Evolutionary conservation across 2,329 filamentous ascomycete species (phyloP), one percentile per base, ranked within the genome.

Genomic region (Chaetomiaceae sp.): DNA sequence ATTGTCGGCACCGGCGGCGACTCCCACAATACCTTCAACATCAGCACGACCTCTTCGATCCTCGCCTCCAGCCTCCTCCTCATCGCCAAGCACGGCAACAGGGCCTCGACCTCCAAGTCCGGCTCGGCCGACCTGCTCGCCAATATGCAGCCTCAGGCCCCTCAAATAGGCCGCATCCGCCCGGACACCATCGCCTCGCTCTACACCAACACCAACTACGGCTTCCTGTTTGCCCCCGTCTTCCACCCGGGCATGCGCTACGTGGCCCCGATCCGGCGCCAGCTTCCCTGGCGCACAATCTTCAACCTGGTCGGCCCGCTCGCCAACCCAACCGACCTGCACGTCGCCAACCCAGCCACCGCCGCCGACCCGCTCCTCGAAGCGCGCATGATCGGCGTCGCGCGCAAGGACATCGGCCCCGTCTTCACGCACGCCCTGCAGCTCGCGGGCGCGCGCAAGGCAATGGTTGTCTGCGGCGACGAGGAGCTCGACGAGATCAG

Each of bases 1-100:
- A 97, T 99, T 68, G 94, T 99, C 54, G 94, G 94, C 62, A 99
- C 94, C 7, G 94, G 94, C 61, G 94, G 94, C 66, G 94, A 99
- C 74, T 87, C 88, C 19, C 91, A 97, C 78, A 90, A 95, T 71
- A 99, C 94, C 31, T 99, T 96, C 83, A 99, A 99, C 71, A 92
- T 99, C 68, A 94, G 88, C 63, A 99, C 94, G 4, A 96, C 94
- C 6, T 84, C 94, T 2, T 96, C 91, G 17, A 96, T 99, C 66
- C 60, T 99, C 45, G 90, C 89, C 43, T 95, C 91, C 6, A 84
- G 91, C 4, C 76, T 95, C 25, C 81, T 99, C 33, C 79, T 95
- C 64, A 80, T 96, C 53, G 89, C 88, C 61, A 99, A 99, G 75
- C 94, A 99, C 73, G 94, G 94, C 60, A 99, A 99, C 76, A 86